These are phyloP conservation scores for Colletotrichum lentis DNA, from an alignment of 2,329 filamentous ascomycete genomes.

Conservation along the genomic window DNA sequence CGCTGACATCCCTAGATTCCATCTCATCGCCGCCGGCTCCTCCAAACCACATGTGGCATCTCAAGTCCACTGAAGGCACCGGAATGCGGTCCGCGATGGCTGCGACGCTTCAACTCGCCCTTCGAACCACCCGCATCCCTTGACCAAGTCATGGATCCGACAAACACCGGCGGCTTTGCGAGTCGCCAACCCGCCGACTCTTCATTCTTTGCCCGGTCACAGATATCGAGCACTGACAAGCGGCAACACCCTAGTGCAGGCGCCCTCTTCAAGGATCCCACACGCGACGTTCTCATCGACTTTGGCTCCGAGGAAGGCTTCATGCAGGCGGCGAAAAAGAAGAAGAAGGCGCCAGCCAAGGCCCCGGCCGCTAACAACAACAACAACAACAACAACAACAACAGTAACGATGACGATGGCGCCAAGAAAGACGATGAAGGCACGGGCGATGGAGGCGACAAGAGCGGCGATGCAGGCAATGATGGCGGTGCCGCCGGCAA, in stretches of 20 bases:
- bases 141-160: conserved; percentile 45
- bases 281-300: conserved; percentile 60
- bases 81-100: conserved; percentile 50
- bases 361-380: conserved; percentile 48
- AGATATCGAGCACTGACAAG: conserved; percentile 39
- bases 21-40: conserved; percentile 19
- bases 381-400: conserved; percentile 54
- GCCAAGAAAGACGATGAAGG: conserved; percentile 47
- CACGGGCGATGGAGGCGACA: conserved; percentile 45
- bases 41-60: conserved; percentile 14
- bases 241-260: conserved; percentile 41
- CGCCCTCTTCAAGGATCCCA: conserved; percentile 58
- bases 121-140: conserved; percentile 40
- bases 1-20: conserved; percentile 32
- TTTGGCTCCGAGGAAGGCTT: conserved; percentile 64
- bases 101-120: conserved; percentile 42
- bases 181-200: conserved; percentile 41
- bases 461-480: conserved; percentile 40
- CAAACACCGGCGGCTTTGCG: conserved; percentile 46
- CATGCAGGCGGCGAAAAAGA: conserved; percentile 64
- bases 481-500: conserved; percentile 41
- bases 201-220: conserved; percentile 40
- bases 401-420: conserved; percentile 56
- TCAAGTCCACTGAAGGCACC: conserved; percentile 45
- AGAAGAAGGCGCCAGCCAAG: conserved; percentile 60